These are phyloP conservation scores for Talaromyces verruculosus DNA, from an alignment of 2,329 filamentous ascomycete species.

Conservation along the genomic window DNA sequence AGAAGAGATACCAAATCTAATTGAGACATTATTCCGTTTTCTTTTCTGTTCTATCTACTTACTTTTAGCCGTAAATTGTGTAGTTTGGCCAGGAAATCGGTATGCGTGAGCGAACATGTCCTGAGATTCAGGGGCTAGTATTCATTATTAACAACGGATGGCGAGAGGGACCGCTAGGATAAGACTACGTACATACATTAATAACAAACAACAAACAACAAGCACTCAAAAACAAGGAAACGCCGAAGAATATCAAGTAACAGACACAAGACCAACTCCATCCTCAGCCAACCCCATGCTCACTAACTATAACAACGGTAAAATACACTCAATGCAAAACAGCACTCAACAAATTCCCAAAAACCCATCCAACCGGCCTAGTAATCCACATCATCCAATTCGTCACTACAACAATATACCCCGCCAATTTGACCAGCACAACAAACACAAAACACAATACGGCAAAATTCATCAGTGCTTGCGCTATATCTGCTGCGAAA, in stretches of 20 bases:
- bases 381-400: conserved; percentile 41
- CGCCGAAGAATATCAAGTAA: background rate
- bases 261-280: background rate
- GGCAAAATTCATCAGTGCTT: conserved; percentile 36
- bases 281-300: background rate
- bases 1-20: background rate
- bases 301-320: no score
- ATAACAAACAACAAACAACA: background rate
- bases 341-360: conserved; percentile 24
- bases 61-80: background rate
- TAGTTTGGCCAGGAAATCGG: background rate
- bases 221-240: background rate
- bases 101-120: background rate
- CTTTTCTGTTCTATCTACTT: background rate
- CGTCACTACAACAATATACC: conserved; percentile 35
- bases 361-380: conserved; percentile 35
- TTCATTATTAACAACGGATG: conserved; percentile 4
- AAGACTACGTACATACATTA: background rate
- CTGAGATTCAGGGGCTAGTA: background rate
- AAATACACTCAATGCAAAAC: background rate
- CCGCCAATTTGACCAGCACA: conserved; percentile 32
- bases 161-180: background rate
- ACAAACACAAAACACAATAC: conserved; percentile 35
- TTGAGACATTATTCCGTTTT: background rate
- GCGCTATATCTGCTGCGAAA: conserved; percentile 34